Conservation (phyloP, 75 land plant species). For the Selaginella moellendorffii region DNA sequence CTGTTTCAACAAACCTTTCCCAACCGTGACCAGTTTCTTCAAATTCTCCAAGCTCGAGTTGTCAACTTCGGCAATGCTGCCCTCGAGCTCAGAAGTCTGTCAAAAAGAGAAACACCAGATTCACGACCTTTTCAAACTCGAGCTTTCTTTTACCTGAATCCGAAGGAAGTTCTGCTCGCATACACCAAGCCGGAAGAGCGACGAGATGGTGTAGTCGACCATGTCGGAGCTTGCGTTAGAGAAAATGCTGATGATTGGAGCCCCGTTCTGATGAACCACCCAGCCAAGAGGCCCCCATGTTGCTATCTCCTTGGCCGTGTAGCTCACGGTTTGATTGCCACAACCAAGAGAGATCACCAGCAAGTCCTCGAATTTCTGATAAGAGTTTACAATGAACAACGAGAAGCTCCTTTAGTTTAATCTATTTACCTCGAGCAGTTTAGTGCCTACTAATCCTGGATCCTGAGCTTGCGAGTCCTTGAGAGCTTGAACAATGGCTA, state of each 20-base stretch:
- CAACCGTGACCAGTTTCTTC: background rate
- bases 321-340: background rate
- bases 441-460: background rate
- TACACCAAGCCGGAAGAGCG: background rate
- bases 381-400: background rate
- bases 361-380: background rate
- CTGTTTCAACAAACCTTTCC: background rate
- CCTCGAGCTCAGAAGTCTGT: background rate
- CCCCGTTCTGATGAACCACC: background rate
- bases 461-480: background rate
- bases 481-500: background rate
- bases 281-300: background rate
- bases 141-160: background rate
- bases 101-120: background rate
- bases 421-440: background rate
- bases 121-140: no score
- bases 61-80: background rate
- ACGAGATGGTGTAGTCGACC: background rate
- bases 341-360: background rate
- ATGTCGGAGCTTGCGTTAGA: conserved; percentile 5
- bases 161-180: background rate
- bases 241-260: conserved; percentile 5
- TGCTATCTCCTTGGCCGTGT: background rate
- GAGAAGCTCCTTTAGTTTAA: background rate
- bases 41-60: background rate